A percentile compares a stretch with the other conserved stretches of the same genome.
phyloP scores from a whole-genome alignment of 352 stramenopile species.

The Pythium aquatile region DNA sequence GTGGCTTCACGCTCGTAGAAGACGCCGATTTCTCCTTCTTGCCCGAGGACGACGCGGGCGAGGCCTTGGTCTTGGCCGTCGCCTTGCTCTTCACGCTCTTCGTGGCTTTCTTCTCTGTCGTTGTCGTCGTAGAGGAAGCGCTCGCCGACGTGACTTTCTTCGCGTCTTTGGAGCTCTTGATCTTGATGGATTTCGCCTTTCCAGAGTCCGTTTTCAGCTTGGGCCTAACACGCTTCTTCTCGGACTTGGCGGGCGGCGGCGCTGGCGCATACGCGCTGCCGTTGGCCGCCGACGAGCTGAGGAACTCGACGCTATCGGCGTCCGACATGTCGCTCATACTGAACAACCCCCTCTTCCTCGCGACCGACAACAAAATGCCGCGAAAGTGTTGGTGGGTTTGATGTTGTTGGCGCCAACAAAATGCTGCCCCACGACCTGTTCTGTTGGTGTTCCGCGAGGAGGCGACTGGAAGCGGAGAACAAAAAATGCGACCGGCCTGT shows the following conservation, averaged over 20 bases:
- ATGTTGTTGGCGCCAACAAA: slow-evolving; percentile 6
- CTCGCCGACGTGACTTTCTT: slow-evolving; percentile 14
- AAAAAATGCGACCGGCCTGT: slow-evolving; percentile 15
- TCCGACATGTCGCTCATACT: slow-evolving; percentile 30
- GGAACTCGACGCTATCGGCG: slow-evolving; percentile 27
- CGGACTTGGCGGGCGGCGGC: slow-evolving; percentile 6
- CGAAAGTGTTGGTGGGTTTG: not conserved
- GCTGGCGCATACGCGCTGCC: not conserved
- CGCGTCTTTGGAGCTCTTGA: slow-evolving; percentile 6
- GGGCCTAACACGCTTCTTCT: slow-evolving; percentile 25
- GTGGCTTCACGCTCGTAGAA: not conserved
- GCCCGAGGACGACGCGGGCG: slow-evolving; percentile 5
- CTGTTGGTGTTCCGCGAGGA: not conserved
- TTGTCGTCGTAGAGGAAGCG: slow-evolving; percentile 3
- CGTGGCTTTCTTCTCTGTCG: slow-evolving; percentile 7
- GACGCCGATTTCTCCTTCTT: slow-evolving; percentile 5
- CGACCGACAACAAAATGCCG: not conserved
- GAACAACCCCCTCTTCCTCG: not conserved
- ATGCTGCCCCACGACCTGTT: not conserved
- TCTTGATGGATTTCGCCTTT: slow-evolving; percentile 9
- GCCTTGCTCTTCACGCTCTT: slow-evolving; percentile 21
- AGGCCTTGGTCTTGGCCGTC: slow-evolving; percentile 23
- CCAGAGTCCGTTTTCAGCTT: slow-evolving; percentile 22
- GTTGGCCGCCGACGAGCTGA: slow-evolving; percentile 15
- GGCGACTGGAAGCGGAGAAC: slow-evolving; percentile 15